Conservation (phyloP, 306 rosid species). For the Corylus heterophylla region DNA sequence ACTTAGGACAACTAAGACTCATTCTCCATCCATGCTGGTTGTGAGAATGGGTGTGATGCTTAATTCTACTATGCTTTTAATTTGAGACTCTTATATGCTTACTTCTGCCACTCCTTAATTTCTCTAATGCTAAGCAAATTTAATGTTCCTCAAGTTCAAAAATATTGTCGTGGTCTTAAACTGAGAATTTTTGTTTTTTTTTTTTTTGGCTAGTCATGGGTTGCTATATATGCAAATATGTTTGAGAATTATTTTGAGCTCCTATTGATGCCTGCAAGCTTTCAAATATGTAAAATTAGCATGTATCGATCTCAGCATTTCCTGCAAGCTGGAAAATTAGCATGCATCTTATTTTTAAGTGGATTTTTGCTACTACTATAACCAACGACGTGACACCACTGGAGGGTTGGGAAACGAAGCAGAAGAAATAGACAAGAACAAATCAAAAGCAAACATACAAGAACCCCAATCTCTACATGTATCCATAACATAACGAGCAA, state of each 20-base stretch:
- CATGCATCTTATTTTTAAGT: too few relatives aligned
- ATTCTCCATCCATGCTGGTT: slow-evolving; percentile 43
- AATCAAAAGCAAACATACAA: too few relatives aligned
- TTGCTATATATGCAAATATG: background rate
- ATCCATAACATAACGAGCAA: too few relatives aligned
- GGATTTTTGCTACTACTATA: too few relatives aligned
- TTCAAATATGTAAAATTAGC: background rate
- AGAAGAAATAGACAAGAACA: too few relatives aligned
- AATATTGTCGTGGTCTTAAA: background rate
- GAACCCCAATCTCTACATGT: too few relatives aligned
- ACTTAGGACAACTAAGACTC: slow-evolving; percentile 42
- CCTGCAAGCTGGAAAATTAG: too few relatives aligned
- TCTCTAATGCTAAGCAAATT: background rate
- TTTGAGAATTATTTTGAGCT: background rate
- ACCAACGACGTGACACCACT: too few relatives aligned
- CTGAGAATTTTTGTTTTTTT: background rate
- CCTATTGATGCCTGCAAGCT: background rate
- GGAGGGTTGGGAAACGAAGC: too few relatives aligned
- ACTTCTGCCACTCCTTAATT: background rate
- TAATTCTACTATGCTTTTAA: slow-evolving; percentile 45
- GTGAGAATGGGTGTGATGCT: slow-evolving; percentile 60
- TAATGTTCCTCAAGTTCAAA: background rate
- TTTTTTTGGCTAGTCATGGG: background rate
- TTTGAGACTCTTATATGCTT: slow-evolving; percentile 26
- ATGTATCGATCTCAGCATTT: too few relatives aligned